These are phyloP conservation scores for Colletotrichum tanaceti DNA, from an alignment of 2,329 filamentous ascomycete genomes.

Conservation along the genomic window DNA sequence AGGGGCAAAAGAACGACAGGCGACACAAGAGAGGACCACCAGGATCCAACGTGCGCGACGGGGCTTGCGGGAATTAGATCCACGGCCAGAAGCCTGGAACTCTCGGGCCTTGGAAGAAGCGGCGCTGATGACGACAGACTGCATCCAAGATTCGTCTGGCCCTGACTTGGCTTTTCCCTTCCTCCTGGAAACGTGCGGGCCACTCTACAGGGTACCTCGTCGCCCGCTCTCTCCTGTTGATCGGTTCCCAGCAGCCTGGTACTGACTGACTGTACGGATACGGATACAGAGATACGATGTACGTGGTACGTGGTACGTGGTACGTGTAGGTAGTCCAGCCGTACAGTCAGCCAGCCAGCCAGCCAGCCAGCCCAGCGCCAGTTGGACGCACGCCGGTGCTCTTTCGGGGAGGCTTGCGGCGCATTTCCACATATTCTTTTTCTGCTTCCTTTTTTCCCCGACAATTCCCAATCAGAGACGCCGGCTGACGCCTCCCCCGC, in stretches of 20 bases:
- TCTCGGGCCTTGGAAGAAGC: constrained; percentile 33
- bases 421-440: constrained; percentile 38
- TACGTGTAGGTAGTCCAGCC: background rate
- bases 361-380: constrained; percentile 15
- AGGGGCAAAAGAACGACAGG: background rate
- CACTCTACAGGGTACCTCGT: background rate
- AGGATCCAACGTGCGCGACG: constrained; percentile 24
- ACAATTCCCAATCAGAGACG: constrained; percentile 32
- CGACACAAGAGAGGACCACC: constrained; percentile 4
- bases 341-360: constrained; percentile 2
- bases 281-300: too few relatives aligned
- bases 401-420: constrained; percentile 21
- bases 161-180: constrained; percentile 7
- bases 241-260: constrained; percentile 23
- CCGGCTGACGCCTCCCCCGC: constrained; percentile 27
- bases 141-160: constrained; percentile 31
- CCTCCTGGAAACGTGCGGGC: background rate
- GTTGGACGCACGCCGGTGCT: constrained; percentile 11
- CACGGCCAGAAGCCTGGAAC: constrained; percentile 36
- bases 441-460: constrained; percentile 38
- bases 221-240: background rate
- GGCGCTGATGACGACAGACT: constrained; percentile 35
- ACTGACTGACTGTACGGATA: too few relatives aligned
- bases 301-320: too few relatives aligned
- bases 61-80: constrained; percentile 39